Conservation (phyloP, 768 basidiomycete species). For the Boletellus ananas region DNA sequence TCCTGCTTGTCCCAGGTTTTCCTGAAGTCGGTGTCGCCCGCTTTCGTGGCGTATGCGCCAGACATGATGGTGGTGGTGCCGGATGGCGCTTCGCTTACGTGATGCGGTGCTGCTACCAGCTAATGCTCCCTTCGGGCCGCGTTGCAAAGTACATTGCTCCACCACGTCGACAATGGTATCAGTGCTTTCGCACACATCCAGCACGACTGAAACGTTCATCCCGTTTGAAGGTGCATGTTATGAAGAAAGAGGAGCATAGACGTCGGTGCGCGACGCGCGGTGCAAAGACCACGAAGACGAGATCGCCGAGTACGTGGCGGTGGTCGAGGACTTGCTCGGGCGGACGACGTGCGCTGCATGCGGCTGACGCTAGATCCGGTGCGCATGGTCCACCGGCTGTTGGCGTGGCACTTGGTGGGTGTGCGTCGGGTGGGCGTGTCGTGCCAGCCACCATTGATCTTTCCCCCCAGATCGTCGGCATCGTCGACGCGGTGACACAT, state of each 20-base stretch:
- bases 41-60: conserved; percentile 36
- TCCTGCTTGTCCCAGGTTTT: conserved; percentile 96
- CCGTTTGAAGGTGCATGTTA: no score
- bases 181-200: no score
- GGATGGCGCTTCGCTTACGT: conserved; percentile 1
- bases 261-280: conserved; percentile 26
- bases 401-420: conserved; percentile 63
- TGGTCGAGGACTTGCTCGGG: conserved; percentile 41
- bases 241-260: no score
- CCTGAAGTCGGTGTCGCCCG: conserved; percentile 69
- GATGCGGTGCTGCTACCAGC: no score
- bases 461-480: conserved; percentile 46
- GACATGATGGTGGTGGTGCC: conserved; percentile 20
- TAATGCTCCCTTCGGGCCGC: no score
- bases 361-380: conserved; percentile 56
- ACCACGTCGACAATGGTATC: no score
- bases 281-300: conserved; percentile 47
- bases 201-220: no score
- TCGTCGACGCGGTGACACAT: conserved; percentile 46
- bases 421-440: neutral
- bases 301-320: conserved; percentile 42
- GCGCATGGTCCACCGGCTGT: conserved; percentile 49
- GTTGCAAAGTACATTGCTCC: no score
- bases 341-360: conserved; percentile 40
- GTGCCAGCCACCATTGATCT: no score